Percentiles rank a stretch among this genome's conserved stretches.
These are phyloP conservation scores for Cavenderia fasciculata DNA, from an alignment of 78 protist species.

Conservation along the genomic window DNA sequence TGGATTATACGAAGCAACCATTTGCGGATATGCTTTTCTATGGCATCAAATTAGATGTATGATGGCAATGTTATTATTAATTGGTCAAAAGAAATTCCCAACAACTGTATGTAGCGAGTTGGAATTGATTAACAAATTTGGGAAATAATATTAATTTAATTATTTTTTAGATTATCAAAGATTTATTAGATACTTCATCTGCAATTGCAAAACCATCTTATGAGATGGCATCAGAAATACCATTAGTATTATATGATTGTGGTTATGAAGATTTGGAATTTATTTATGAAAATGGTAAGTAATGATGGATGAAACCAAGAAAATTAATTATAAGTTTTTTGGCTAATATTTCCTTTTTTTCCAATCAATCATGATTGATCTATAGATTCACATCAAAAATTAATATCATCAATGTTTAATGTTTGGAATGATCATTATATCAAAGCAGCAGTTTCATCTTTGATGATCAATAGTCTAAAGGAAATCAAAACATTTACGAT, in stretches of 20 bases:
- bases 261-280: constrained; percentile 68
- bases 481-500: too few species aligned
- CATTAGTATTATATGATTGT: constrained; percentile 71
- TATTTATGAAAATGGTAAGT: constrained; percentile 29
- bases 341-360: background rate
- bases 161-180: constrained; percentile 1
- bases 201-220: constrained; percentile 49
- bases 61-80: constrained; percentile 65
- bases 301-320: background rate
- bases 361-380: background rate
- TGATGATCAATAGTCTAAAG: constrained; percentile 9
- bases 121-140: too few species aligned
- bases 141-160: too few species aligned
- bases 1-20: constrained; percentile 32
- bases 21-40: constrained; percentile 59
- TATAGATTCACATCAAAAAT: constrained; percentile 29
- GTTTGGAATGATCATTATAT: constrained; percentile 17
- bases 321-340: background rate
- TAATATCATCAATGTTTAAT: background rate
- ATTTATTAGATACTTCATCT: constrained; percentile 27
- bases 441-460: constrained; percentile 8
- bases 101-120: background rate
- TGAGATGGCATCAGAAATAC: constrained; percentile 81
- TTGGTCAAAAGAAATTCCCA: constrained; percentile 58
- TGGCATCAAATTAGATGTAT: constrained; percentile 78